phyloP scores from a whole-genome alignment of 202 grass and related monocot species.

The Saccharum hybrid region DNA sequence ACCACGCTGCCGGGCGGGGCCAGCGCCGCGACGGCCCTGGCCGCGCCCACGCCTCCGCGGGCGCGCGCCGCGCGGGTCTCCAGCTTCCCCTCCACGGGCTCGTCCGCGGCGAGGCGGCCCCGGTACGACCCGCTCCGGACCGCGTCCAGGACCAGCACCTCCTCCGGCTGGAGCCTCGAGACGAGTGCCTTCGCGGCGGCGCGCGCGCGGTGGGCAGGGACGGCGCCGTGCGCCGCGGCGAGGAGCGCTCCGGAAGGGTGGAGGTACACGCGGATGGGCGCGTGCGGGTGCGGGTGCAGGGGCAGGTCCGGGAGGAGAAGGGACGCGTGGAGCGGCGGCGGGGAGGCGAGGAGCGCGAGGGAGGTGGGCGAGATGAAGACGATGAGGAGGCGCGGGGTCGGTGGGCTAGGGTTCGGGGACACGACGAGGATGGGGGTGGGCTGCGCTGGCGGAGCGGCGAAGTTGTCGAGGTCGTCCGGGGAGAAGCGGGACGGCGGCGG shows the following conservation, averaged over 20 bases:
- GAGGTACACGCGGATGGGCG: constrained; percentile 57
- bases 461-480: constrained; percentile 88
- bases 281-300: constrained; percentile 45
- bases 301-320: constrained; percentile 73
- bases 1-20: constrained; percentile 79
- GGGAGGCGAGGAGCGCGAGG: constrained; percentile 57
- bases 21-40: constrained; percentile 40
- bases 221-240: constrained; percentile 56
- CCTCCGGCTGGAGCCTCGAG: constrained; percentile 59
- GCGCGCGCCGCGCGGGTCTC: constrained; percentile 70
- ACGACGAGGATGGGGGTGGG: constrained; percentile 74
- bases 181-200: constrained; percentile 69
- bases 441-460: constrained; percentile 49
- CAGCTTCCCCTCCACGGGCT: constrained; percentile 79
- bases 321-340: constrained; percentile 55
- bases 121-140: constrained; percentile 70
- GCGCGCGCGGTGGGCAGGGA: constrained; percentile 62
- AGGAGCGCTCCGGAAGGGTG: constrained; percentile 62
- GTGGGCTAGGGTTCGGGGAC: constrained; percentile 46
- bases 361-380: constrained; percentile 70
- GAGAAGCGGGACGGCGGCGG: constrained; percentile 87
- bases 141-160: constrained; percentile 76
- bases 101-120: constrained; percentile 69
- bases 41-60: constrained; percentile 43
- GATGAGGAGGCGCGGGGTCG: constrained; percentile 56